Conservation (phyloP, 2,329 filamentous ascomycete species). For the Colletotrichum brevisporum region DNA sequence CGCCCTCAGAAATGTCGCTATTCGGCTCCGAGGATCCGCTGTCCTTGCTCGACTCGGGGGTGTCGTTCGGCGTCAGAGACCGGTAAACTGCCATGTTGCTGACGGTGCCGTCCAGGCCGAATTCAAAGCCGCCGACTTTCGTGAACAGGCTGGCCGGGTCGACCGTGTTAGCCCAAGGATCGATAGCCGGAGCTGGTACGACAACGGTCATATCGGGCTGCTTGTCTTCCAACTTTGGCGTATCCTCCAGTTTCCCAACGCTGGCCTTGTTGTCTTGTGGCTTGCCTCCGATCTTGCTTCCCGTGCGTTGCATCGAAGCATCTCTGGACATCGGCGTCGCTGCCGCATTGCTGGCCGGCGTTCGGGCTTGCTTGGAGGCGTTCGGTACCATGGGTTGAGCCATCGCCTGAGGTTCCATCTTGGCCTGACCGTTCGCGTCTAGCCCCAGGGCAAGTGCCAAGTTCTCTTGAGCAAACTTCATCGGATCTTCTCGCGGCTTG, state of each 20-base stretch:
- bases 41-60: conserved; percentile 75
- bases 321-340: conserved; percentile 67
- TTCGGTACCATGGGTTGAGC: conserved; percentile 57
- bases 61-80: conserved; percentile 72
- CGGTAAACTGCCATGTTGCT: conserved; percentile 68
- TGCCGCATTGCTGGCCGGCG: conserved; percentile 56
- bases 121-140: conserved; percentile 57
- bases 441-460: conserved; percentile 65
- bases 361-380: conserved; percentile 63
- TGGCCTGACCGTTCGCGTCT: conserved; percentile 63
- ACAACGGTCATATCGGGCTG: conserved; percentile 46
- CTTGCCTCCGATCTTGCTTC: conserved; percentile 60
- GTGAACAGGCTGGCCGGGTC: conserved; percentile 60
- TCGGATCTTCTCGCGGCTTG: conserved; percentile 68
- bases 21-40: conserved; percentile 71
- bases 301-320: conserved; percentile 65
- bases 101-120: conserved; percentile 62
- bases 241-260: conserved; percentile 47
- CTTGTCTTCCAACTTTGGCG: conserved; percentile 46
- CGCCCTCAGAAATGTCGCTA: conserved; percentile 72
- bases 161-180: conserved; percentile 57
- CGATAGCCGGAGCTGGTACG: conserved; percentile 34
- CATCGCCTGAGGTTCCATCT: conserved; percentile 50
- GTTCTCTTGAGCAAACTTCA: conserved; percentile 66
- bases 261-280: conserved; percentile 51